These are phyloP conservation scores for Primulina eburnea DNA, from an alignment of 257 asterid species.

Conservation along the genomic window DNA sequence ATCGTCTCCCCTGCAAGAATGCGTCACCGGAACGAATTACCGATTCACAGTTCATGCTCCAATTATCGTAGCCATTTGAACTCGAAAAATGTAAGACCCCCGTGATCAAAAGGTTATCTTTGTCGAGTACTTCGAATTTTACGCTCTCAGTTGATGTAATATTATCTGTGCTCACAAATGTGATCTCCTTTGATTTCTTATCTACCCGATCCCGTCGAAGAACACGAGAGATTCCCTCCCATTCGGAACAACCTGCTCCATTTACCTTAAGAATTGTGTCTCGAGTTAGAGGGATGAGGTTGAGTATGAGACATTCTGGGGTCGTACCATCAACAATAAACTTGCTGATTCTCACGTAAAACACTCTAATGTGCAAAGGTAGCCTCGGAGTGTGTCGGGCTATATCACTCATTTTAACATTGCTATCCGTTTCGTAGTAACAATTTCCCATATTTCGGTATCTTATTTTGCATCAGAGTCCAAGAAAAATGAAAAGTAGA, in stretches of 20 bases:
- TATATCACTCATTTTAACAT: background rate
- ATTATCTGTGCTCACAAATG: too few relatives aligned
- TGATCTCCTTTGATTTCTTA: too few relatives aligned
- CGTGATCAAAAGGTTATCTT: too few relatives aligned
- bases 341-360: constrained; percentile 77
- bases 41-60: too few relatives aligned
- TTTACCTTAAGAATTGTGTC: constrained; percentile 80
- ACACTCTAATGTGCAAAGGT: constrained; percentile 32
- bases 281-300: constrained; percentile 60
- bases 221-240: constrained; percentile 42
- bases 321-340: constrained; percentile 61
- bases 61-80: too few relatives aligned
- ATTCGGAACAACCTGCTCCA: constrained; percentile 56
- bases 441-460: constrained; percentile 2
- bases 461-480: constrained; percentile 2
- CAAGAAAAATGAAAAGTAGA: background rate
- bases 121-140: too few relatives aligned
- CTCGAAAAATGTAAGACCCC: too few relatives aligned
- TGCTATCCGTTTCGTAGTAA: constrained; percentile 3
- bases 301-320: constrained; percentile 65
- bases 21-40: too few relatives aligned
- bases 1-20: too few relatives aligned
- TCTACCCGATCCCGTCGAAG: too few relatives aligned
- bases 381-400: too few relatives aligned
- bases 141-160: too few relatives aligned